Base-by-base conservation (phyloP, 1,284 basidiomycete genomes). In the Heterobasidion irregulare region DNA sequence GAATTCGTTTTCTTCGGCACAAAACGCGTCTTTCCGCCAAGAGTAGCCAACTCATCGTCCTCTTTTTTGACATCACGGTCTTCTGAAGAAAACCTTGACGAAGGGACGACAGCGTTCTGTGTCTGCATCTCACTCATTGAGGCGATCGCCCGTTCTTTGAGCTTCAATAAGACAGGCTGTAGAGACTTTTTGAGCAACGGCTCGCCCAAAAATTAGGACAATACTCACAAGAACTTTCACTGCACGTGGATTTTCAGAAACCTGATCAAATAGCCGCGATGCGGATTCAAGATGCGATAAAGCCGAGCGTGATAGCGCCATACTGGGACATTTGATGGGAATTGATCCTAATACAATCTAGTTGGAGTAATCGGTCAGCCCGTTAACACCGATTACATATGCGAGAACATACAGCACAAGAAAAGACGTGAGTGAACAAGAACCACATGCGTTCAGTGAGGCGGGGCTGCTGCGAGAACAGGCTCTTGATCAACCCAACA, bases 401-500 rank as follows among this genome's bases (percentile, higher is more conserved):
- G 18, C 46, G 5, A 26, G 16, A 38, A 74, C 86, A 62, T 66
- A 86, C 84, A 36, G 84, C 76, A 63, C 84, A 86, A 8, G 84
- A 86, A 64, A 87, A 87, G 6, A 86, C 81, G 64, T 86, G 83
- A 5, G 82, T 84, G 61, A 85, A 85, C 53, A 84, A 68, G 66
- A 86, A 86, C 82, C 83, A 86, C 77, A 84, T 79, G 47, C 84
- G 75, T 64, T 85, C 83, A 7, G 82, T 81, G 54, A 86, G 68
- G 13, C 78, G 73, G 10, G 82, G 82, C 57, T 84, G 78, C 60
- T 84, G 82, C 55, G 81, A 81, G 67, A 79, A 81, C 50, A 84
- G 66, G 61, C 81, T 84, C 60, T 79, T 76, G 52, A 84, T 75
- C 58, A 85, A 68, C 15, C 79, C 81, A 45, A 86, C 79, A 62